phyloP scores from a whole-genome alignment of 768 basidiomycete genomes.

The Lyophyllum shimeji region DNA sequence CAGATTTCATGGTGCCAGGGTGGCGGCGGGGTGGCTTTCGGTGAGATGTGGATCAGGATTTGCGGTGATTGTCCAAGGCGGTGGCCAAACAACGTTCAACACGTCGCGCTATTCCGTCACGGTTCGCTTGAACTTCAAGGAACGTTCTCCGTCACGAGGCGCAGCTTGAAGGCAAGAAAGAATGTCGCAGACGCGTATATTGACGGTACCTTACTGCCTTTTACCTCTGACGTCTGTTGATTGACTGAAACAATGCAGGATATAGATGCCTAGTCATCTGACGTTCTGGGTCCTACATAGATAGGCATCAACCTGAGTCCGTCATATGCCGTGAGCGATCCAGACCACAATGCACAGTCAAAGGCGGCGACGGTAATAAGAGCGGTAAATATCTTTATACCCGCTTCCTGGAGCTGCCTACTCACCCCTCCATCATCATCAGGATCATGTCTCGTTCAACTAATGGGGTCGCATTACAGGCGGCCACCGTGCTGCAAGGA shows the following conservation, averaged over 20 bases:
- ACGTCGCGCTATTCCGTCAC: too few relatives aligned
- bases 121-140: too few relatives aligned
- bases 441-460: neutral
- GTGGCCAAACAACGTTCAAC: too few relatives aligned
- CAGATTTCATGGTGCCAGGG: too few relatives aligned
- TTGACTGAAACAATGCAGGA: neutral
- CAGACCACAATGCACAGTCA: neutral
- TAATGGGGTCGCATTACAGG: neutral
- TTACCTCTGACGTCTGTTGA: neutral
- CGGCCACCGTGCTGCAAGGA: slow-evolving; percentile 1
- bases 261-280: neutral
- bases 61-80: too few relatives aligned
- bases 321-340: neutral
- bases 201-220: neutral
- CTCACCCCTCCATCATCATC: neutral
- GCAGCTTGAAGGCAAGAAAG: too few relatives aligned
- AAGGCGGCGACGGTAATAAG: neutral
- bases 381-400: neutral
- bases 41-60: too few relatives aligned
- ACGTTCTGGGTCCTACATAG: neutral
- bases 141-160: too few relatives aligned
- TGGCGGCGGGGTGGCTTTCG: too few relatives aligned
- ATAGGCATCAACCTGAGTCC: slow-evolving; percentile 2
- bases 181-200: too few relatives aligned
- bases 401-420: neutral